Percentiles rank a stretch among this genome's conserved stretches.
Evolutionary conservation across 2,329 filamentous ascomycete genomes (phyloP).

Genomic region (Allantophomopsis cytisporea): DNA sequence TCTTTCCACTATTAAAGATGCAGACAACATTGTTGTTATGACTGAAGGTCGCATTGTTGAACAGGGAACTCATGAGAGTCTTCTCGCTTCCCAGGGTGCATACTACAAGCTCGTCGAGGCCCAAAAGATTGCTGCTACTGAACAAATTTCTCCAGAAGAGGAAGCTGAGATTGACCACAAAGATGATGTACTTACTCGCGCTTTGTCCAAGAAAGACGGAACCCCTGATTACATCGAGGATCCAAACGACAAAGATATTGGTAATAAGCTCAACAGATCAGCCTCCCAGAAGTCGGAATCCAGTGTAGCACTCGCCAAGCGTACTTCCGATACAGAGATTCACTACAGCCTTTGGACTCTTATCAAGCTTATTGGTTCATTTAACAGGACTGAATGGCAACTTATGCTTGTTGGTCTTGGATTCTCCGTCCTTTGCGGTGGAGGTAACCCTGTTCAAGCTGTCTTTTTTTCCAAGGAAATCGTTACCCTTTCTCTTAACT

Average conservation of each 20-base stretch:
- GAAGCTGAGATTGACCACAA: conserved; percentile 33
- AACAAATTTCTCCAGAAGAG: conserved; percentile 36
- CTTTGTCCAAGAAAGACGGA: conserved; percentile 26
- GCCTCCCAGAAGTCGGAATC: conserved; percentile 48
- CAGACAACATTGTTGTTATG: conserved; percentile 95
- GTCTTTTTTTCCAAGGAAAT: conserved; percentile 89
- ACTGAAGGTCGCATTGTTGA: conserved; percentile 74
- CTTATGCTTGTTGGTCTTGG: conserved; percentile 62
- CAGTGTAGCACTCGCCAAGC: conserved; percentile 52
- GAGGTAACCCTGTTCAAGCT: conserved; percentile 62
- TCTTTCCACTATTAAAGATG: conserved; percentile 84
- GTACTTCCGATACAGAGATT: conserved; percentile 30
- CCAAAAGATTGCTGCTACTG: conserved; percentile 61
- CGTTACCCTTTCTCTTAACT: conserved; percentile 40
- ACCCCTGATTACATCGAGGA: conserved; percentile 32
- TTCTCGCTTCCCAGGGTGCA: conserved; percentile 56
- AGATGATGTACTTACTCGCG: conserved; percentile 35
- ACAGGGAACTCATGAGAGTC: conserved; percentile 74
- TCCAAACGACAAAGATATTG: conserved; percentile 46
- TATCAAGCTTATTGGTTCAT: conserved; percentile 65
- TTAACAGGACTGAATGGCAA: conserved; percentile 62
- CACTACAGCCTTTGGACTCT: conserved; percentile 63
- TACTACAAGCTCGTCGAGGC: conserved; percentile 82
- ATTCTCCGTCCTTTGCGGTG: conserved; percentile 66
- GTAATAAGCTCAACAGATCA: conserved; percentile 40